phyloP scores from a whole-genome alignment of 2,329 filamentous ascomycete genomes.

The Ambrosiella cleistominuta region DNA sequence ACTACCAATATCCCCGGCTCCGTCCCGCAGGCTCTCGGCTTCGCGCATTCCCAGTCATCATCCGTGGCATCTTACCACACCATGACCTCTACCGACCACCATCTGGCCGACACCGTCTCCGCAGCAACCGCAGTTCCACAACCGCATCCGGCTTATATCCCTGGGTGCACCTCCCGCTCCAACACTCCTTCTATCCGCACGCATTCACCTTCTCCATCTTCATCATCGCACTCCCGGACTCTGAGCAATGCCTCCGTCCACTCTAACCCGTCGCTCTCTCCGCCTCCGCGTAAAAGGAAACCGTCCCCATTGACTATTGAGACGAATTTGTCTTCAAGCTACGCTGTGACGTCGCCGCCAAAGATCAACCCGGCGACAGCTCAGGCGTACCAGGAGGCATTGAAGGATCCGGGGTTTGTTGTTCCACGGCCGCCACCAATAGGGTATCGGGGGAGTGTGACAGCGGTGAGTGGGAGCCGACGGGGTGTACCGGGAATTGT shows the following conservation, averaged over 20 bases:
- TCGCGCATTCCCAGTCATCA: background rate
- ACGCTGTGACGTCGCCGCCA: background rate
- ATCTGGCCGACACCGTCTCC: constrained; percentile 15
- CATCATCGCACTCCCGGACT: constrained; percentile 3
- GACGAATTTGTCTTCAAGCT: background rate
- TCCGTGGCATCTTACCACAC: constrained; percentile 15
- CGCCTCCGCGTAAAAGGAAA: constrained; percentile 18
- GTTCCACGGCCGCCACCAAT: constrained; percentile 18
- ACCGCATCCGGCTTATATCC: constrained; percentile 29
- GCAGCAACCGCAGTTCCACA: constrained; percentile 21
- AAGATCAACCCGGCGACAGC: background rate
- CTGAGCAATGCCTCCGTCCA: constrained; percentile 15
- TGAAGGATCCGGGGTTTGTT: constrained; percentile 6
- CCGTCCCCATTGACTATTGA: constrained; percentile 1
- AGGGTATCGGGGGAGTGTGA: constrained; percentile 16
- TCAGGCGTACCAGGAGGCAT: background rate
- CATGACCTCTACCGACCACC: constrained; percentile 23
- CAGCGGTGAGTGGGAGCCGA: constrained; percentile 21
- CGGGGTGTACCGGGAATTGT: constrained; percentile 22
- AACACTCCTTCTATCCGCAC: constrained; percentile 7
- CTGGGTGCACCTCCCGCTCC: constrained; percentile 19
- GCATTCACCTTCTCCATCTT: constrained; percentile 11
- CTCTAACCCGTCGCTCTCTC: constrained; percentile 32
- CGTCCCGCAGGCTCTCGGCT: background rate
- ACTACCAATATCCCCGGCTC: constrained; percentile 14